Evolutionary conservation across 352 stramenopile species (phyloP).

Genomic region (Globisporangium takayamanum): DNA sequence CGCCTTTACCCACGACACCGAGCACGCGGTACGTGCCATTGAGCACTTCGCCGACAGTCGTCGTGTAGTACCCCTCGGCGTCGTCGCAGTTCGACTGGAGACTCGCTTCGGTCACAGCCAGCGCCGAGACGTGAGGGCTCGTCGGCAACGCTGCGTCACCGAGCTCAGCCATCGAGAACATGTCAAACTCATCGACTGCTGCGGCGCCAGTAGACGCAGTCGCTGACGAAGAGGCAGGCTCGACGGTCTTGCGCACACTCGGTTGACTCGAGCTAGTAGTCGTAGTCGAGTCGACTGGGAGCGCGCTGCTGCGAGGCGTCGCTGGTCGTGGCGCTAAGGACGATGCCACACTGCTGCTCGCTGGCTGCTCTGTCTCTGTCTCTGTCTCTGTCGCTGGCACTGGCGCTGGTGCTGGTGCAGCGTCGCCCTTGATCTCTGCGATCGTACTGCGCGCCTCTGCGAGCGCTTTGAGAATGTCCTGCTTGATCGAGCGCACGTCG

Average conservation of each 20-base stretch:
- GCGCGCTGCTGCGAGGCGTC: background rate
- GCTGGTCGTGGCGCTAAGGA: no score
- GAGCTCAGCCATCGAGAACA: slow-evolving; percentile 79
- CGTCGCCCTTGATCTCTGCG: slow-evolving; percentile 44
- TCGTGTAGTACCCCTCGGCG: slow-evolving; percentile 96
- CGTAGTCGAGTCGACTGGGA: background rate
- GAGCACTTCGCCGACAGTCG: slow-evolving; percentile 92
- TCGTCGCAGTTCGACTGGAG: slow-evolving; percentile 94
- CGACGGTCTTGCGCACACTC: background rate
- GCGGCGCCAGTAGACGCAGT: slow-evolving; percentile 12
- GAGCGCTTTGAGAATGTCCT: slow-evolving; percentile 73
- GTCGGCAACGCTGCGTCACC: slow-evolving; percentile 36
- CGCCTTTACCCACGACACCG: slow-evolving; percentile 93
- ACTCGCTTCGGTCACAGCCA: slow-evolving; percentile 32
- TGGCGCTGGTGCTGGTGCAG: background rate
- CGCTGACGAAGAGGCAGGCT: background rate
- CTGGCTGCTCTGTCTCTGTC: background rate
- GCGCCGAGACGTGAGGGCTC: slow-evolving; percentile 19
- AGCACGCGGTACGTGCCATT: slow-evolving; percentile 90
- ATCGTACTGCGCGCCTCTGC: slow-evolving; percentile 71
- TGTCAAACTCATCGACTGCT: slow-evolving; percentile 76
- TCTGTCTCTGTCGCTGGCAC: background rate
- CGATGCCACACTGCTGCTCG: background rate
- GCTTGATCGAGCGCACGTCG: slow-evolving; percentile 73
- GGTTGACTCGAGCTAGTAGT: background rate